phyloP scores from a whole-genome alignment of 257 asterid genomes.

The Henckelia pumila region DNA sequence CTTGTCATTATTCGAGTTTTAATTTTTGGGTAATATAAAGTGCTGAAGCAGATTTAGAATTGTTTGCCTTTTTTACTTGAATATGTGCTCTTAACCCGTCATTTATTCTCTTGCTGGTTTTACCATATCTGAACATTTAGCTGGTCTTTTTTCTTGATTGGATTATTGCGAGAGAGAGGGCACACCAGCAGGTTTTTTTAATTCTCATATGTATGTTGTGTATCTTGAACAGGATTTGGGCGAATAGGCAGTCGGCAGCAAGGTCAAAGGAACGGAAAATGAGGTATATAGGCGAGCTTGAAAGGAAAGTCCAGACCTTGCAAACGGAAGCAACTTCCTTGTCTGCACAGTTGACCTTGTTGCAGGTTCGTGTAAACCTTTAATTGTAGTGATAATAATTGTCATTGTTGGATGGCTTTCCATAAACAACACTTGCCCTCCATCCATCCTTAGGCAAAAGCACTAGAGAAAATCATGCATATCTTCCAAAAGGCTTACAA shows the following conservation, averaged over 20 bases:
- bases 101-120: constrained; percentile 4
- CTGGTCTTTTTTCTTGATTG: constrained; percentile 5
- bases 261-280: constrained; percentile 97
- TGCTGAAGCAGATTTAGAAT: background rate
- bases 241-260: constrained; percentile 99
- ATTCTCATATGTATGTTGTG: constrained; percentile 14
- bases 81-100: background rate
- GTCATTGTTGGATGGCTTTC: constrained; percentile 15
- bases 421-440: background rate
- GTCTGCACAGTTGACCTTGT: constrained; percentile 83
- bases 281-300: constrained; percentile 97
- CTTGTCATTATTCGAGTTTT: background rate
- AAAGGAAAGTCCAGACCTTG: constrained; percentile 89
- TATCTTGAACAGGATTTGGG: constrained; percentile 75
- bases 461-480: background rate
- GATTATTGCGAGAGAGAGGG: constrained; percentile 2
- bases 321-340: constrained; percentile 97
- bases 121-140: constrained; percentile 2
- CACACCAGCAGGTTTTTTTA: background rate
- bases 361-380: constrained; percentile 57
- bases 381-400: background rate
- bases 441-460: background rate
- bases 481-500: constrained; percentile 6
- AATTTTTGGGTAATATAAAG: too few species aligned
- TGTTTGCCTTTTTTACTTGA: background rate